Percentiles rank a stretch among this genome's conserved stretches.
Evolutionary conservation across 2,329 filamentous ascomycete species (phyloP).

Genomic region (Didymella arachidicola): DNA sequence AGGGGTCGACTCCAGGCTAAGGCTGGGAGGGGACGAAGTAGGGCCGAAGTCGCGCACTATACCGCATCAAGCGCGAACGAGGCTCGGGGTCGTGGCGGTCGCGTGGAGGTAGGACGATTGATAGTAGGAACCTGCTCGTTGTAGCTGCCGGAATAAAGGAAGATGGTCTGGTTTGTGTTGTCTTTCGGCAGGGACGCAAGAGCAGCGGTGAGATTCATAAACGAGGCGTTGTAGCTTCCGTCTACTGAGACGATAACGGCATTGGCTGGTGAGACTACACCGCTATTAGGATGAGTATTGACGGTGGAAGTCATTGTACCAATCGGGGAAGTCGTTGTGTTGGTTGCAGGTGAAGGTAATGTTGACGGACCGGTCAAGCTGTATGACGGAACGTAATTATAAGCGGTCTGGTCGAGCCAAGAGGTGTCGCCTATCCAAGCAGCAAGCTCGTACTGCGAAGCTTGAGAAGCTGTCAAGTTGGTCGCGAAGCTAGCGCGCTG

Average conservation of each 20-base stretch:
- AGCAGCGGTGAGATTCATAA: slow-evolving; percentile 47
- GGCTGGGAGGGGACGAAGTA: too few species aligned
- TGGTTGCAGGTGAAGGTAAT: slow-evolving; percentile 31
- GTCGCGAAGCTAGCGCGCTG: slow-evolving; percentile 49
- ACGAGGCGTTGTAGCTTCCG: slow-evolving; percentile 41
- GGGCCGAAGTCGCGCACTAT: too few species aligned
- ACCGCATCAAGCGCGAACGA: too few species aligned
- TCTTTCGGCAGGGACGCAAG: slow-evolving; percentile 49
- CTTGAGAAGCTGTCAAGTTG: slow-evolving; percentile 47
- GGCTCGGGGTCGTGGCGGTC: too few species aligned
- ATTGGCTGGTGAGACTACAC: slow-evolving; percentile 51
- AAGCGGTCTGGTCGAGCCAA: slow-evolving; percentile 55
- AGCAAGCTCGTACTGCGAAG: slow-evolving; percentile 46
- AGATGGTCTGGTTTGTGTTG: slow-evolving; percentile 62
- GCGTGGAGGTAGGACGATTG: slow-evolving; percentile 51
- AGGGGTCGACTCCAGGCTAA: too few species aligned
- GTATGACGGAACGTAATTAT: slow-evolving; percentile 46
- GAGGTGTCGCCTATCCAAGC: slow-evolving; percentile 53
- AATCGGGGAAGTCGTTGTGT: slow-evolving; percentile 29
- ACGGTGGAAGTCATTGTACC: slow-evolving; percentile 41
- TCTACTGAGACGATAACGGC: slow-evolving; percentile 55
- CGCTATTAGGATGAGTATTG: slow-evolving; percentile 52
- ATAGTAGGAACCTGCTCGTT: slow-evolving; percentile 64
- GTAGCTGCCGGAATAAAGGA: slow-evolving; percentile 66
- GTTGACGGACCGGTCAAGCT: slow-evolving; percentile 21